Conservation (phyloP, 495 filamentous ascomycete species). For the Penicillium desertorum region DNA sequence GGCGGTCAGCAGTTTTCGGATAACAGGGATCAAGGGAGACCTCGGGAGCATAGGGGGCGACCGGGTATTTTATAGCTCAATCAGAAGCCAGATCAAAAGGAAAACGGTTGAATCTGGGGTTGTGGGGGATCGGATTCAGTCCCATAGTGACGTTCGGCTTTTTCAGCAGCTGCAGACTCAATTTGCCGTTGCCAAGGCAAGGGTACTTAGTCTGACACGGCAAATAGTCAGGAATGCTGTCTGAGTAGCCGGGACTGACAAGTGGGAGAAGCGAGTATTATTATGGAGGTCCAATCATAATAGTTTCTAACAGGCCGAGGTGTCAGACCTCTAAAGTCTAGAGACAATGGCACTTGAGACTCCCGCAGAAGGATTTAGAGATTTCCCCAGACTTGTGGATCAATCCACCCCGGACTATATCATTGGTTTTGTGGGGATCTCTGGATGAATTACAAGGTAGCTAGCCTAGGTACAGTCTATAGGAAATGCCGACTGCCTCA, state of each 20-base stretch:
- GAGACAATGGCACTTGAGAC: not conserved
- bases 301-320: not conserved
- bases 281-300: not conserved
- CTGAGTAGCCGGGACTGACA: not conserved
- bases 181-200: constrained; percentile 16
- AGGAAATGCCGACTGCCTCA: constrained; percentile 17
- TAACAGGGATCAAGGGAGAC: not conserved
- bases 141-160: not conserved
- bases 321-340: not conserved
- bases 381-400: constrained; percentile 17
- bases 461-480: not conserved
- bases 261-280: not conserved
- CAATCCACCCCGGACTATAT: not conserved
- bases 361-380: constrained; percentile 7
- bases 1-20: not conserved
- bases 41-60: not conserved
- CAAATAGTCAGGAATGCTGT: not conserved
- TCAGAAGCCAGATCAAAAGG: constrained; percentile 1
- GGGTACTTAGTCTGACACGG: not conserved
- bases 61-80: constrained; percentile 8
- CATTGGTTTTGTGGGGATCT: not conserved
- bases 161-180: not conserved
- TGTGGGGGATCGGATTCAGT: constrained; percentile 10
- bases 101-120: constrained; percentile 6
- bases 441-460: too few species aligned